Conservation (phyloP, 148 eudicot species). For the Rhododendron mucronatum region DNA sequence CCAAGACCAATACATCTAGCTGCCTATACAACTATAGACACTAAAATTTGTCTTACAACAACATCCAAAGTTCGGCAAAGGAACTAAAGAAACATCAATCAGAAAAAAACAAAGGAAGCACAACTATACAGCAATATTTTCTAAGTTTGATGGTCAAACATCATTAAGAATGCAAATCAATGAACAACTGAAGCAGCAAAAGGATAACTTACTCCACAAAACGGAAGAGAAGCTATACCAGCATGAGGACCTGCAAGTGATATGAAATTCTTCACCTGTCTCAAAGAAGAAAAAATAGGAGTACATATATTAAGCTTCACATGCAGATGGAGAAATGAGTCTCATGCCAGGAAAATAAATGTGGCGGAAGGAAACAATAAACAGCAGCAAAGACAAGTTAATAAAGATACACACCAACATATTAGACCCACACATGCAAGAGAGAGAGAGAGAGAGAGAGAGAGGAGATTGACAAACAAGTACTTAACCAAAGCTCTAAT, state of each 20-base stretch:
- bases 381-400: not conserved
- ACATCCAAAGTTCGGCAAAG: not conserved
- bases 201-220: constrained; percentile 47
- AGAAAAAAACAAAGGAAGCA: not conserved
- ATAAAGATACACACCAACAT: not conserved
- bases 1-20: not conserved
- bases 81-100: not conserved
- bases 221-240: constrained; percentile 57
- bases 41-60: no score
- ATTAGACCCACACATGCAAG: not conserved
- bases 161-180: not conserved
- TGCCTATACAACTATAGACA: not conserved
- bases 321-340: not conserved
- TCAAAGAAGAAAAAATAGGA: not conserved
- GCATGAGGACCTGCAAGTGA: constrained; percentile 75
- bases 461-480: not conserved
- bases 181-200: not conserved
- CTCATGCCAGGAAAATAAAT: not conserved
- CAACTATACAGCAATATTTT: not conserved
- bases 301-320: not conserved
- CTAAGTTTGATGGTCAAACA: not conserved
- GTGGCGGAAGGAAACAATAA: not conserved
- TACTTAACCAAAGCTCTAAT: not conserved
- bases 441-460: no score
- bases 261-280: constrained; percentile 59